Evolutionary conservation across 352 stramenopile species (phyloP), one percentile per base, ranked within the genome.

Genomic region (Ophiocytium majus): DNA sequence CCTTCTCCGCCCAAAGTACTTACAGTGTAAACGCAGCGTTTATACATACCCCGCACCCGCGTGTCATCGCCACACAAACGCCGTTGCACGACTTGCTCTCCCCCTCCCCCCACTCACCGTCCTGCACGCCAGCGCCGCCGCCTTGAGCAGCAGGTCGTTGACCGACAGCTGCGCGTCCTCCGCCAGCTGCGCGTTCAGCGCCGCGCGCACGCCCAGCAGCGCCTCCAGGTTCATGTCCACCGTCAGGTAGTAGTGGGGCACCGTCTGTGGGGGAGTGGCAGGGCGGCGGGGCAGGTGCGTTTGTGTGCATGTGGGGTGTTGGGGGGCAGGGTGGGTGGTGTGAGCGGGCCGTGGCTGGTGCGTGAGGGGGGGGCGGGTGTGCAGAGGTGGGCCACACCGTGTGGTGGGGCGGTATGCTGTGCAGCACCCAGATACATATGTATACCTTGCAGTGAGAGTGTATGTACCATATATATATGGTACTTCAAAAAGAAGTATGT

Each of bases 161-260:
- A 95, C 88, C 49, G 90, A 89, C 49, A 95, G 87, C 75, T 91
- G 89, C 63, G 89, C 83, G 74, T 91, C 87, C 91, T 95, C 83
- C 90, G 91, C 85, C 89, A 97, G 91, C 80, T 89, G 92, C 84
- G 82, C 94, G 91, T 92, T 96, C 63, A 96, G 91, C 89, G 85
- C 89, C 1, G 80, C 86, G 78, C 93, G 90, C 35, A 95, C 82
- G 19, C 92, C 90, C 33, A 99, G 92, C 9, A 98, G 90, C 86
- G 94, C 93, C 90, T 98, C 95, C 34, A 98, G 83, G 50, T 92
- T 93, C 57, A 98, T 82, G 89, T 98, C 95, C 5, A 97, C 94
- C 28, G 95, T 98, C 49, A 99, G 90, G 91, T 98, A 98, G 92
- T 98, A 99, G 91, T 99, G 96, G 36, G 96, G 96, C 82, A 98